Evolutionary conservation across 768 basidiomycete species (phyloP).

Genomic region (Tulasnella sp.): DNA sequence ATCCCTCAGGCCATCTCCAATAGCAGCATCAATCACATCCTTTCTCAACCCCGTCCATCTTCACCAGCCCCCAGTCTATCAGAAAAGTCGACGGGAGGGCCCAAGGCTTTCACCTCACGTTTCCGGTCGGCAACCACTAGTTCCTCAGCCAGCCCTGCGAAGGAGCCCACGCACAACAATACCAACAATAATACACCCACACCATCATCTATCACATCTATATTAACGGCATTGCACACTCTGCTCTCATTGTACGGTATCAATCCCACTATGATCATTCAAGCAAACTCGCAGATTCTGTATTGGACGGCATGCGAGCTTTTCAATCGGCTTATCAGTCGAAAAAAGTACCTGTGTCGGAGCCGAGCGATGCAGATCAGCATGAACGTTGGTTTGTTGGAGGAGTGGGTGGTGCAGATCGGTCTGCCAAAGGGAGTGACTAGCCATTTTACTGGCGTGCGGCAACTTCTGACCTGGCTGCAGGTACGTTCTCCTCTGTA

Average conservation of each 20-base stretch:
- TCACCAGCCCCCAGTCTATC: conserved; percentile 5
- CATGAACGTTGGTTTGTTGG: conserved; percentile 72
- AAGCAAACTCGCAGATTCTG: conserved; percentile 95
- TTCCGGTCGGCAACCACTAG: neutral
- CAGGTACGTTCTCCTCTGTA: conserved; percentile 41
- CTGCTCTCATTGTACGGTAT: conserved; percentile 77
- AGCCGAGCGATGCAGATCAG: conserved; percentile 79
- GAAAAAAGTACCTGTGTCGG: conserved; percentile 93
- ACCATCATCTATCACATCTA: conserved; percentile 42
- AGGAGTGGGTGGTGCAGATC: conserved; percentile 84
- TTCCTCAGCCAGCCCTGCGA: neutral
- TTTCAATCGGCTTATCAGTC: conserved; percentile 76
- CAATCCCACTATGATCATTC: conserved; percentile 78
- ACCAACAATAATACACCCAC: neutral
- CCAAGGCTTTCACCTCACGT: neutral
- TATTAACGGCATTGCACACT: conserved; percentile 77
- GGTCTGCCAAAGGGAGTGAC: conserved; percentile 69
- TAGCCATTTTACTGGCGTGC: conserved; percentile 72
- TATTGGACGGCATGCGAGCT: conserved; percentile 94
- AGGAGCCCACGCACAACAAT: neutral
- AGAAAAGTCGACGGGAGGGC: neutral
- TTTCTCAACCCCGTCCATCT: too few relatives aligned
- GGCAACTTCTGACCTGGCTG: conserved; percentile 76
- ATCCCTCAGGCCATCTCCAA: too few relatives aligned
- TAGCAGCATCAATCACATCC: neutral